These are phyloP conservation scores for Paramecium tetraurelia DNA, from an alignment of 73 alveolate species.

Conservation along the genomic window DNA sequence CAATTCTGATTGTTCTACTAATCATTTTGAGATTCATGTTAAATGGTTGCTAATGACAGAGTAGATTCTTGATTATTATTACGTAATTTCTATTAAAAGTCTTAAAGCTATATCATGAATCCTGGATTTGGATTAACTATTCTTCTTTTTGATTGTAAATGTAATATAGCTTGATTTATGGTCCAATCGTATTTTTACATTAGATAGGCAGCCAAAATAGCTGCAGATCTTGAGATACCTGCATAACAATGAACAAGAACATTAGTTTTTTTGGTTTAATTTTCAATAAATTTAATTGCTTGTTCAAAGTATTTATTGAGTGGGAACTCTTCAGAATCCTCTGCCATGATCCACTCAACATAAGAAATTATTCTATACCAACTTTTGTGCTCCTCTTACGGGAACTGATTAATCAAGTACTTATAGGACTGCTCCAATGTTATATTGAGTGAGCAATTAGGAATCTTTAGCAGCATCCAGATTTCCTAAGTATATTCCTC, in stretches of 20 bases:
- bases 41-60: neutral
- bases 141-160: neutral
- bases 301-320: neutral
- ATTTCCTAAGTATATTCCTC: conserved; percentile 13
- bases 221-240: conserved; percentile 4
- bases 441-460: neutral
- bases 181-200: conserved; percentile 19
- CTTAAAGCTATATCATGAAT: neutral
- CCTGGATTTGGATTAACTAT: neutral
- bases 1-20: neutral
- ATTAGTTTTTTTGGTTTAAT: neutral
- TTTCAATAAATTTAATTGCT: neutral
- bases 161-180: neutral
- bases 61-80: neutral
- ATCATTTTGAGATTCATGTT: neutral
- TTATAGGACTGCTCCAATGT: conserved; percentile 29
- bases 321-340: neutral
- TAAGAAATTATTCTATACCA: neutral
- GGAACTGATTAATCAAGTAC: conserved; percentile 13
- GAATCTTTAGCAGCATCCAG: conserved; percentile 20
- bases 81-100: neutral
- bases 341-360: conserved; percentile 28
- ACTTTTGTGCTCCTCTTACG: neutral
- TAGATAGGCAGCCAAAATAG: conserved; percentile 4
- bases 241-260: conserved; percentile 29